These are phyloP conservation scores for Beauveria brongniartii DNA, from an alignment of 2,329 filamentous ascomycete genomes.

Conservation along the genomic window DNA sequence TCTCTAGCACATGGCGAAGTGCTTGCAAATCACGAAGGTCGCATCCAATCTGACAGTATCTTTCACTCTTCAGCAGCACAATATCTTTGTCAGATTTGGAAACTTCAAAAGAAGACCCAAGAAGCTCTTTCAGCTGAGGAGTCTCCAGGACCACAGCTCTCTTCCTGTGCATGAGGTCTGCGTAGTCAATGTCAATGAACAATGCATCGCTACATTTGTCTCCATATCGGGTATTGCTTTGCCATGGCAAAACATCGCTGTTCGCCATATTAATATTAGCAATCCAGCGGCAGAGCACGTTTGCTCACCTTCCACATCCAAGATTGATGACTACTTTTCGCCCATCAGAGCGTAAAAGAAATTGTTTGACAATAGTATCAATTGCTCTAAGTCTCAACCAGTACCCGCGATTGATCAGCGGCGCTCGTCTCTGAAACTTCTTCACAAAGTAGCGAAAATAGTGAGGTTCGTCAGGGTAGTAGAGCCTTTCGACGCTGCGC, in stretches of 20 bases:
- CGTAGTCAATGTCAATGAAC: conserved; percentile 84
- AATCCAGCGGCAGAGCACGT: not conserved
- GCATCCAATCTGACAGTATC: conserved; percentile 74
- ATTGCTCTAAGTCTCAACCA: conserved; percentile 79
- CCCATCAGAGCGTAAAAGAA: conserved; percentile 49
- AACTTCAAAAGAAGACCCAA: conserved; percentile 21
- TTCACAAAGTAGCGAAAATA: conserved; percentile 84
- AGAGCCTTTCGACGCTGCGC: conserved; percentile 82
- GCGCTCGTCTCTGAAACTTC: conserved; percentile 74
- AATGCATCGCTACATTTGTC: conserved; percentile 47
- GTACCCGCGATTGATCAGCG: conserved; percentile 84
- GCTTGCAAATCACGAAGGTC: conserved; percentile 62
- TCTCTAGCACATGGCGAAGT: conserved; percentile 51
- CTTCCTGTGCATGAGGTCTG: conserved; percentile 70
- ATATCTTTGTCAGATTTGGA: conserved; percentile 33
- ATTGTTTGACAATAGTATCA: conserved; percentile 64
- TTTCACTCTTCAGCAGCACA: conserved; percentile 55
- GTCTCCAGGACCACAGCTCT: conserved; percentile 57
- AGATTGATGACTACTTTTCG: conserved; percentile 76
- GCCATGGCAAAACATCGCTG: conserved; percentile 82
- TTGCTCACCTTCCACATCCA: conserved; percentile 78
- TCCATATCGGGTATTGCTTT: conserved; percentile 62
- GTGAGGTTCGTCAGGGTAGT: conserved; percentile 68
- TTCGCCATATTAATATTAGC: not conserved
- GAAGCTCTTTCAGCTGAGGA: conserved; percentile 41